Percentiles rank a stretch among this genome's conserved stretches.
These are phyloP conservation scores for Cryptococcus wingfieldii DNA, from an alignment of 1,284 basidiomycete species.

Conservation along the genomic window DNA sequence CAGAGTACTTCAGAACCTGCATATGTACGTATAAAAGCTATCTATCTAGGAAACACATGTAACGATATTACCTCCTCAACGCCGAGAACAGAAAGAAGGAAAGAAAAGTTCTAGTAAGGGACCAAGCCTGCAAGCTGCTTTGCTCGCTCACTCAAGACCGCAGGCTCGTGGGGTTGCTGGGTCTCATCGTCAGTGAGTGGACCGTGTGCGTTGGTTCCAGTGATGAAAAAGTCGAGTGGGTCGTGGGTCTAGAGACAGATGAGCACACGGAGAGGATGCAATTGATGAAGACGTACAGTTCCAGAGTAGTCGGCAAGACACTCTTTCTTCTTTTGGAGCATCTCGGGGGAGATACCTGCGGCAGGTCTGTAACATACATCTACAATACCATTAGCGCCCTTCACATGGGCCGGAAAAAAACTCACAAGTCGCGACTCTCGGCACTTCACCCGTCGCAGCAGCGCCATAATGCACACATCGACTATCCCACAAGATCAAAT, in stretches of 20 bases:
- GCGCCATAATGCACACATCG: conserved; percentile 19
- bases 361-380: conserved; percentile 45
- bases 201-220: conserved; percentile 20
- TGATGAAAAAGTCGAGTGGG: conserved; percentile 33
- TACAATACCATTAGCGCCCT: not conserved
- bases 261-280: not conserved
- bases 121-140: conserved; percentile 12
- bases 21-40: no score
- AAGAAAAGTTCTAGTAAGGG: conserved; percentile 4
- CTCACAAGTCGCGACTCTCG: conserved; percentile 38
- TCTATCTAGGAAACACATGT: no score
- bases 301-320: conserved; percentile 21
- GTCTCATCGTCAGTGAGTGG: conserved; percentile 24
- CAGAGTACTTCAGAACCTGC: no score
- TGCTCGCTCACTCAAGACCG: conserved; percentile 9
- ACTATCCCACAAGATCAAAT: conserved; percentile 33
- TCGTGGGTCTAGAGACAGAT: conserved; percentile 24
- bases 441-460: conserved; percentile 16
- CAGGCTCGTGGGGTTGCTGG: conserved; percentile 9
- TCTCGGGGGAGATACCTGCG: conserved; percentile 22
- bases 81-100: no score
- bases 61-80: no score
- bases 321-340: conserved; percentile 19
- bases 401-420: not conserved
- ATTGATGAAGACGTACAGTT: conserved; percentile 15